Conservation (phyloP, 2,329 filamentous ascomycete genomes). For the Alternaria triticimaculans region DNA sequence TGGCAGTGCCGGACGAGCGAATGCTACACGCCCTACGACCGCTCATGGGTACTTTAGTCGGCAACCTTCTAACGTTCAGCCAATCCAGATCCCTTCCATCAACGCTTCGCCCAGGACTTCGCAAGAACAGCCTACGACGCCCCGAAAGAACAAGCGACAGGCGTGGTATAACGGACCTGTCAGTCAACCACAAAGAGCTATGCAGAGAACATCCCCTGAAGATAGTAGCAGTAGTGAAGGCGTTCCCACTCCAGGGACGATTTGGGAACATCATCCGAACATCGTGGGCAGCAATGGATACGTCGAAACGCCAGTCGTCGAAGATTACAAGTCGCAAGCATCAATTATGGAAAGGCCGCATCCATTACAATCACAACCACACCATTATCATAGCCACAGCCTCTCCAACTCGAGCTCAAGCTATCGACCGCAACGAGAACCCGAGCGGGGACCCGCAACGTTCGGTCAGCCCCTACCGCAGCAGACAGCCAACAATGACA, state of each 20-base stretch:
- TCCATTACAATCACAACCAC: slow-evolving; percentile 37
- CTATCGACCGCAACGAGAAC: slow-evolving; percentile 41
- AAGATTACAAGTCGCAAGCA: slow-evolving; percentile 49
- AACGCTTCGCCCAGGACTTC: slow-evolving; percentile 46
- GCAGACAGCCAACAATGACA: slow-evolving; percentile 52
- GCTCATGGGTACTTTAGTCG: slow-evolving; percentile 46
- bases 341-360: slow-evolving; percentile 49
- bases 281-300: slow-evolving; percentile 60
- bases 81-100: slow-evolving; percentile 39
- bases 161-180: slow-evolving; percentile 73
- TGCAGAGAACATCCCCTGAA: slow-evolving; percentile 61
- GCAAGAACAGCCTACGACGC: slow-evolving; percentile 55
- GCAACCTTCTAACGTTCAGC: slow-evolving; percentile 24
- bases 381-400: slow-evolving; percentile 39
- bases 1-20: slow-evolving; percentile 26
- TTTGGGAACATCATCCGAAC: slow-evolving; percentile 59
- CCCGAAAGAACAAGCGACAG: slow-evolving; percentile 69
- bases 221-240: slow-evolving; percentile 64
- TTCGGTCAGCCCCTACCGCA: slow-evolving; percentile 44
- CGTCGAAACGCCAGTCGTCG: slow-evolving; percentile 52
- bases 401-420: slow-evolving; percentile 34
- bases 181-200: slow-evolving; percentile 30
- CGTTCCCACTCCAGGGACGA: slow-evolving; percentile 60
- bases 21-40: slow-evolving; percentile 41
- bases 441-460: slow-evolving; percentile 34